Base-by-base conservation (phyloP, 2,329 filamentous ascomycete genomes). In the Canariomyces notabilis region DNA sequence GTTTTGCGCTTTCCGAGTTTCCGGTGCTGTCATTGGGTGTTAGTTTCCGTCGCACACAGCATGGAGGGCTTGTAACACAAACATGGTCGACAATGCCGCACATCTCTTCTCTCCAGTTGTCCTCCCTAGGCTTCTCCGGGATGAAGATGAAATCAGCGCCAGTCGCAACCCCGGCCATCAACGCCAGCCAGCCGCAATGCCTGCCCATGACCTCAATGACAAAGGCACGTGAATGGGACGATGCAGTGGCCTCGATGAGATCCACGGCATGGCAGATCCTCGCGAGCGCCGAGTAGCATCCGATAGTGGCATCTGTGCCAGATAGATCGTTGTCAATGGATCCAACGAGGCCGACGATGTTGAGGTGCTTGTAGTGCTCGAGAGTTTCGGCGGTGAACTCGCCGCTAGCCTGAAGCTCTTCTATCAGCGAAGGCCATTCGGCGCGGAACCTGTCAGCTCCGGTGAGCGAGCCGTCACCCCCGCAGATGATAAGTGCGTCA, bases 291-390 rank as follows among this genome's bases (percentile, higher is more conserved):
- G 90, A 95, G 72, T 95, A 97, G 66, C 88, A 94, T 46, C 93
- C 93, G 64, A 98, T 96, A 23, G 93, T 98, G 49, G 93, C 91
- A 67, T 98, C 93, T 11, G 93, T 98, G 54, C 89, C 89, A 40
- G 90, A 94, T 69, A 98, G 85, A 64, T 98, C 93, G 64, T 98
- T 98, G 75, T 98, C 93, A 62, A 98, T 98, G 44, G 89, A 95
- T 48, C 93, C 93, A 21, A 98, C 93, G 42, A 97, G 74, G 38
- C 93, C 93, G 44, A 97, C 91, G 57, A 98, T 95, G 69, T 97
- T 98, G 62, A 98, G 79, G 57, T 94, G 82, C 61, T 79, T 77
- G 75, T 89, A 95, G 2, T 87, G 85, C 37, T 80, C 74, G 49
- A 88, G 70, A 63, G 95, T 84, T 46, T 84, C 78, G 35, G 72